Base-by-base conservation (phyloP, 805 yeast genomes). In the Lipomyces anomalus region DNA sequence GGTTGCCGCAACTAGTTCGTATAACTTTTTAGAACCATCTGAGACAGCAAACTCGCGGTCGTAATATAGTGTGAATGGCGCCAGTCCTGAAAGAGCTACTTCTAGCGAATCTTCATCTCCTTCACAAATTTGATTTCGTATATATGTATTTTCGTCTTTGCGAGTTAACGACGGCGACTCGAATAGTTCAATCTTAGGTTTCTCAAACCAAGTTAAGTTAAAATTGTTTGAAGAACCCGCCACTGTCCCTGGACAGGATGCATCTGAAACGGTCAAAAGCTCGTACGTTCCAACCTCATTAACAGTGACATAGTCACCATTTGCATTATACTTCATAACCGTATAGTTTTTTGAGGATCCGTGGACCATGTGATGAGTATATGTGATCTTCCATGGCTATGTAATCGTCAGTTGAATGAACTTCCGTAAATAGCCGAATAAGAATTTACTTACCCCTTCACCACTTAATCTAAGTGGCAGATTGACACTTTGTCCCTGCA, bases 41-140 rank as follows among this genome's bases (percentile, higher is more conserved):
- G 33, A 36, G 16, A 16, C 35, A 5, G 18, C 41, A n/a, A 42
- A 24, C 16, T 23, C 17, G 21, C 34, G 39, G n/a, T 76, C 74
- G 61, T 87, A 86, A 33, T 76, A 78, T 22, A 88, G 66, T n/a
- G 74, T 64, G 53, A 86, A 86, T 21, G 90, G 89, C 1, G 80
- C 70, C 4, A 74, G 63, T 1, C 87, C 90, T 33, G 65, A 65
- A 29, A 83, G 61, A 1, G 70, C 60, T 28, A 84, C 50, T 43
- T 75, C 81, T 26, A 77, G 60, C 1, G 72, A 65, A 44, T 70
- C 73, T 44, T 73, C 77, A 24, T 64, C 67, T 34, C 67, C 69
- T 53, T 74, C 76, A 53, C 82, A 77, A 11, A 76, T 71, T 28
- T 65, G 64, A 7, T 62, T 53, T 33, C 71, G 68, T 2, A 54